phyloP scores from a whole-genome alignment of 106 monocot genomes.

The Allium cepa region DNA sequence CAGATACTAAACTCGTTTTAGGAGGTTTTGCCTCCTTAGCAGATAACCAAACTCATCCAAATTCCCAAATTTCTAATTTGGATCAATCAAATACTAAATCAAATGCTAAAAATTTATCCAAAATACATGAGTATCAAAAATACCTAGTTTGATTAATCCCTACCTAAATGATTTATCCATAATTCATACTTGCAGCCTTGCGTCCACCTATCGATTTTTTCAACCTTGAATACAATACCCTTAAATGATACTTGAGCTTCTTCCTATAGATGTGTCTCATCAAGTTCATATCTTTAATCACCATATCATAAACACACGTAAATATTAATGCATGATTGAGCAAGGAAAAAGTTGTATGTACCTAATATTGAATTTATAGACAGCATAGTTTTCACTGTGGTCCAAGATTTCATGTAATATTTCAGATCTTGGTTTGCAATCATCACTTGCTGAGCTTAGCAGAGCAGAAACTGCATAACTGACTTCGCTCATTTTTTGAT shows the following conservation, averaged over 20 bases:
- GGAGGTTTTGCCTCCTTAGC: too few relatives aligned
- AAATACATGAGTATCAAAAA: too few relatives aligned
- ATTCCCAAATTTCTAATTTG: too few relatives aligned
- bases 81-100: too few relatives aligned
- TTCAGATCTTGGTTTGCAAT: conserved; percentile 48
- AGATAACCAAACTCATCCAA: too few relatives aligned
- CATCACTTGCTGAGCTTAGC: conserved; percentile 44
- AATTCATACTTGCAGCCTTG: too few relatives aligned
- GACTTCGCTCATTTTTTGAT: conserved; percentile 25
- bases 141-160: too few relatives aligned
- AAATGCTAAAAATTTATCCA: too few relatives aligned
- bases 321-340: not conserved
- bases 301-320: not conserved
- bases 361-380: conserved; percentile 61
- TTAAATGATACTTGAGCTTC: not conserved
- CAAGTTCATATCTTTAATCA: not conserved
- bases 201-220: too few relatives aligned
- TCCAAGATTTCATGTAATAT: conserved; percentile 36
- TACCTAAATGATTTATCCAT: too few relatives aligned
- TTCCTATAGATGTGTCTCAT: not conserved
- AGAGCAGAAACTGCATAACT: conserved; percentile 52
- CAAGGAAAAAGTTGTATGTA: conserved; percentile 9
- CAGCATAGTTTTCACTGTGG: conserved; percentile 30
- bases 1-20: too few relatives aligned
- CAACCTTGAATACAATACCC: too few relatives aligned